Base-by-base conservation (phyloP, 257 asterid genomes). In the Cordia subcordata region DNA sequence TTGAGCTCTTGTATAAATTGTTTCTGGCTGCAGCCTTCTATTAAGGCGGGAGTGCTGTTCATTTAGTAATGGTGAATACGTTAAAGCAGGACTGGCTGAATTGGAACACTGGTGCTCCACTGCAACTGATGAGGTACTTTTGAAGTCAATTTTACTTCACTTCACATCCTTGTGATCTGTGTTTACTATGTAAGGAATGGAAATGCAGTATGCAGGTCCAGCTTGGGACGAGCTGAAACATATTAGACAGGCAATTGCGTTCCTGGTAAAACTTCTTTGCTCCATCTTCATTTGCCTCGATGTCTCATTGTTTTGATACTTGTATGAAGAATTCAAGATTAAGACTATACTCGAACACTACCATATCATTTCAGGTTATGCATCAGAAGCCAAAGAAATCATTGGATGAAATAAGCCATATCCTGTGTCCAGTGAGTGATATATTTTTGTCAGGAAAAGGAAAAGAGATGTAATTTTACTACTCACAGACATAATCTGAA, bases 161-260 rank as follows among this genome's bases (percentile, higher is more conserved):
- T 50, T 55, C 10, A 45, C 60, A 15, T 27, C 57, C 56, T 53
- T 23, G 15, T 9, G 61, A 68, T 50, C 19, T 53, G 27, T 53
- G 21, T 57, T 56, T 11, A 54, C 68, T 56, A 62, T 56, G 58
- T 16, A 57, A 62, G 71, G 62, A 55, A 51, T 53, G 69, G 52
- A 67, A 77, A 57, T 79, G 75, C 95, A 92, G 98, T 92, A 92
- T 78, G 85, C 98, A 63, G 98, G 96, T 60, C 78, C 87, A 62
- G 85, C 98, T 59, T 87, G 96, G 98, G 98, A 91, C 59, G 98
- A 91, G 77, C 90, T 91, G 66, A 91, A 91, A 87, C 98, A 92
- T 75, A 91, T 91, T 57, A 77, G 98, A 74, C 98, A 92, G 73
- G 98, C 98, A 71, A 92, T 92, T 55, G 98, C 90, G 15, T 92